These are phyloP conservation scores for Cladophialophora exuberans DNA, from an alignment of 2,329 filamentous ascomycete species.

Conservation along the genomic window DNA sequence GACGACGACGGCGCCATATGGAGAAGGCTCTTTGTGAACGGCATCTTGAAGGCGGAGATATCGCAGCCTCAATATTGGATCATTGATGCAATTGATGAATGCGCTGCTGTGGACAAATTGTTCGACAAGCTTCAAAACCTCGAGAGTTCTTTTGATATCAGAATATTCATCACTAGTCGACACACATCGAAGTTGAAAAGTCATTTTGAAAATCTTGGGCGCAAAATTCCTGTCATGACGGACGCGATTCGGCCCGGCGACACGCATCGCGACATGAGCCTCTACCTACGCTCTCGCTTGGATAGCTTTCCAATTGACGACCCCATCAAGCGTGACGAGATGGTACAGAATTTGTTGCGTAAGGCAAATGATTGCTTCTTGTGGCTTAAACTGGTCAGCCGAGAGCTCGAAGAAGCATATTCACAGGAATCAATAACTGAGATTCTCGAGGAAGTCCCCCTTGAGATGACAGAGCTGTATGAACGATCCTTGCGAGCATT, in stretches of 20 bases:
- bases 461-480: slow-evolving; percentile 1
- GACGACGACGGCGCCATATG: slow-evolving; percentile 3
- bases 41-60: not conserved
- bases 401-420: slow-evolving; percentile 4
- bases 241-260: not conserved
- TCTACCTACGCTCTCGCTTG: not conserved
- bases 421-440: not conserved
- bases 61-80: slow-evolving; percentile 5
- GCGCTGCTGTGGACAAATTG: not conserved
- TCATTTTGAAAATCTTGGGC: not conserved
- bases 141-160: not conserved
- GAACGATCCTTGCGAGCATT: not conserved
- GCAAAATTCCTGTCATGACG: not conserved
- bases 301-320: not conserved
- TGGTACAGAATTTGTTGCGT: not conserved
- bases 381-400: slow-evolving; percentile 2
- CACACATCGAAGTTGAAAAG: not conserved
- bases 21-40: not conserved
- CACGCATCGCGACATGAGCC: not conserved
- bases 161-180: slow-evolving; percentile 1
- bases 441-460: not conserved
- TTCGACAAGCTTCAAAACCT: not conserved
- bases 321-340: not conserved
- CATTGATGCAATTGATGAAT: slow-evolving; percentile 9
- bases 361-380: slow-evolving; percentile 5